Evolutionary conservation across 768 basidiomycete species (phyloP).

Genomic region (Coprinopsis marcescibilis): DNA sequence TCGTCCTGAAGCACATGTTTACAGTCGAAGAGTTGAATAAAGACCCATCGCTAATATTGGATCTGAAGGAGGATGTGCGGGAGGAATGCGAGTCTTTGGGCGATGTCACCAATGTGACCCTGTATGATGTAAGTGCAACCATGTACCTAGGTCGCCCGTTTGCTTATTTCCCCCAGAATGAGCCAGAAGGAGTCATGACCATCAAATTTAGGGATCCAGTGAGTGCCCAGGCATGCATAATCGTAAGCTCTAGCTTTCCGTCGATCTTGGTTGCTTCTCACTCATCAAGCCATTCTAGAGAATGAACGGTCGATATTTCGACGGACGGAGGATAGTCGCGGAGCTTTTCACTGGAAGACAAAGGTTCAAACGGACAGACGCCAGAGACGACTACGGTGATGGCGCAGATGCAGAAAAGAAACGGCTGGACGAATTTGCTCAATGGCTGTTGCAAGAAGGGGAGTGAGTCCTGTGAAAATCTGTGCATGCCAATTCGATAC

Average conservation of each 20-base stretch:
- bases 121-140: slow-evolving; percentile 71
- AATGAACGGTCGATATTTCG: slow-evolving; percentile 94
- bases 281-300: slow-evolving; percentile 49
- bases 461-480: slow-evolving; percentile 35
- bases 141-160: slow-evolving; percentile 23
- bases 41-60: slow-evolving; percentile 79
- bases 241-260: slow-evolving; percentile 39
- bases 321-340: slow-evolving; percentile 77
- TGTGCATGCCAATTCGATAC: slow-evolving; percentile 2
- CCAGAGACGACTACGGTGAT: slow-evolving; percentile 55
- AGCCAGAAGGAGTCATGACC: slow-evolving; percentile 90
- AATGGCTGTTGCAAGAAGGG: slow-evolving; percentile 81
- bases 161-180: slow-evolving; percentile 50
- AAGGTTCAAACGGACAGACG: slow-evolving; percentile 71
- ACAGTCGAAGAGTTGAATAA: slow-evolving; percentile 78
- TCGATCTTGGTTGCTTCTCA: neutral
- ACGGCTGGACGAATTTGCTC: slow-evolving; percentile 81
- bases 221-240: slow-evolving; percentile 88
- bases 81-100: slow-evolving; percentile 89
- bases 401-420: slow-evolving; percentile 75
- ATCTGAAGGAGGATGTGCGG: slow-evolving; percentile 93
- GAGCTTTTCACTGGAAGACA: slow-evolving; percentile 78
- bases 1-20: slow-evolving; percentile 96
- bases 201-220: slow-evolving; percentile 91
- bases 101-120: slow-evolving; percentile 90